Conservation (phyloP, 2,329 filamentous ascomycete species). For the Monascus ruber region DNA sequence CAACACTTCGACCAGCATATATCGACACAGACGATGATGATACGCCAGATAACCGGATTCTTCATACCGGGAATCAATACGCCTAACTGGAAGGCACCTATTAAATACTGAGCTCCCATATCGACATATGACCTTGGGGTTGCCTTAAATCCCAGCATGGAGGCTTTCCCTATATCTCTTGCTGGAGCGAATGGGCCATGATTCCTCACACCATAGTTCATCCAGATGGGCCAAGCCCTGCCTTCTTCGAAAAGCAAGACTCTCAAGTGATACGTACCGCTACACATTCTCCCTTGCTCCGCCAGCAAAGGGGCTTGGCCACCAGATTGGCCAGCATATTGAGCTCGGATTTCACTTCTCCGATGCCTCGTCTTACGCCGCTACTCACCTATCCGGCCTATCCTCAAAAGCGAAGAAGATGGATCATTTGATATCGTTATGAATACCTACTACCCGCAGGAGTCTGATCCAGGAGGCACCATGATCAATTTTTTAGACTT, state of each 20-base stretch:
- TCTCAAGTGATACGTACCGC: slow-evolving; percentile 35
- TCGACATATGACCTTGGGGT: background rate
- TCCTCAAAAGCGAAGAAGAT: slow-evolving; percentile 28
- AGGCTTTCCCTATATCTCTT: background rate
- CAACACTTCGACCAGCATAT: slow-evolving; percentile 18
- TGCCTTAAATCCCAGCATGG: background rate
- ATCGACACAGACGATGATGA: slow-evolving; percentile 43
- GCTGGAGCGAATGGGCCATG: background rate
- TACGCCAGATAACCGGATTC: slow-evolving; percentile 44
- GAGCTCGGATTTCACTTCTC: slow-evolving; percentile 43
- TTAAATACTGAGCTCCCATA: slow-evolving; percentile 37
- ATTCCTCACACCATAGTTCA: background rate
- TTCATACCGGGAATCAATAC: slow-evolving; percentile 36
- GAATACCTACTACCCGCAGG: slow-evolving; percentile 42
- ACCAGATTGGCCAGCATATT: slow-evolving; percentile 43
- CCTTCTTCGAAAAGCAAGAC: slow-evolving; percentile 23
- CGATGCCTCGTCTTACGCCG: slow-evolving; percentile 40
- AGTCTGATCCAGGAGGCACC: slow-evolving; percentile 41
- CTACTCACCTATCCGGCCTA: slow-evolving; percentile 41
- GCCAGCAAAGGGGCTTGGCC: slow-evolving; percentile 31
- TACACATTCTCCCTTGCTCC: slow-evolving; percentile 39
- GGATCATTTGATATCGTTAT: slow-evolving; percentile 40
- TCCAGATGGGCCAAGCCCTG: slow-evolving; percentile 39
- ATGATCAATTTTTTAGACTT: slow-evolving; percentile 44
- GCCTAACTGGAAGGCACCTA: slow-evolving; percentile 43